Percentiles rank a stretch among this genome's conserved stretches.
Conservation (phyloP, 768 basidiomycete species). For the Kwoniella europaea region DNA sequence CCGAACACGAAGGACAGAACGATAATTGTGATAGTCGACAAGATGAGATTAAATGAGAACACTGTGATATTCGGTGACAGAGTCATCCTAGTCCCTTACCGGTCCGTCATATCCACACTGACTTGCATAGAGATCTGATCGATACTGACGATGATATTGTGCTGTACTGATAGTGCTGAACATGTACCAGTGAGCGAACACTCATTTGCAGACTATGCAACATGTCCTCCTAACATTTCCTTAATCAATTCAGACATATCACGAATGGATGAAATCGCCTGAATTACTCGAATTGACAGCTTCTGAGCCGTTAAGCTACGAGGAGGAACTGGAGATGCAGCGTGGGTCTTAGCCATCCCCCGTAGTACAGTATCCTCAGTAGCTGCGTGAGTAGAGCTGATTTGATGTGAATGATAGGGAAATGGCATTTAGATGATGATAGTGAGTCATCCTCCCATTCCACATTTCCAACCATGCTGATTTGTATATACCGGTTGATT, state of each 20-base stretch:
- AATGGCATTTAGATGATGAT: slow-evolving; percentile 85
- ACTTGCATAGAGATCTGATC: slow-evolving; percentile 42
- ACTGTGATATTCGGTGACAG: slow-evolving; percentile 70
- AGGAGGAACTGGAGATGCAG: slow-evolving; percentile 89
- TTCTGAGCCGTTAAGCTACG: slow-evolving; percentile 77
- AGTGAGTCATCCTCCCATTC: slow-evolving; percentile 62
- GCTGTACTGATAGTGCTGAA: slow-evolving; percentile 48
- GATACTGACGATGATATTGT: not conserved
- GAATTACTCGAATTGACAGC: slow-evolving; percentile 77
- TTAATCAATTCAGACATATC: slow-evolving; percentile 67
- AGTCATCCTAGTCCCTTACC: slow-evolving; percentile 81
- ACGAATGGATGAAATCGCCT: slow-evolving; percentile 83
- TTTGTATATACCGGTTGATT: not conserved
- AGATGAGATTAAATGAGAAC: slow-evolving; percentile 71
- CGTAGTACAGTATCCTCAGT: no score
- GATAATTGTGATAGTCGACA: not conserved
- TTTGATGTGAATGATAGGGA: slow-evolving; percentile 62
- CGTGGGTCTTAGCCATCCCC: no score
- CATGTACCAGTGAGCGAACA: slow-evolving; percentile 61
- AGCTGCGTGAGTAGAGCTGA: no score
- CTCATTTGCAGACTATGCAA: not conserved
- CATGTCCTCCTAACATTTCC: not conserved
- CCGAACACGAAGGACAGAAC: no score
- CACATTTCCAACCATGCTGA: not conserved
- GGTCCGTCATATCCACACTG: slow-evolving; percentile 62